Evolutionary conservation across 805 yeast species (phyloP), one percentile per base, ranked within the genome.

Genomic region (Starmerella vaccinii): DNA sequence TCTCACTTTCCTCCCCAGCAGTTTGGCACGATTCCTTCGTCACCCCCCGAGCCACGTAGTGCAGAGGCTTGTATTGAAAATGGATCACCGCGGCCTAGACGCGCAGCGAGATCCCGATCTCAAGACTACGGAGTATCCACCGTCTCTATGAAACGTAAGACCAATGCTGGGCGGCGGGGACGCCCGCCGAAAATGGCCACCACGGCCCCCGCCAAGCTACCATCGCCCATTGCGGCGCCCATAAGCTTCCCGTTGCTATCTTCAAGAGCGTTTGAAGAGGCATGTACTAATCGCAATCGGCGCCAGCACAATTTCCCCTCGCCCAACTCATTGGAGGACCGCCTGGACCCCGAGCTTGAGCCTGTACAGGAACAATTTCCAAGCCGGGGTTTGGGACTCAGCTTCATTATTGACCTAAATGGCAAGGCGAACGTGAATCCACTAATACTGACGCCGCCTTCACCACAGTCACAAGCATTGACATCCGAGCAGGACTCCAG

Each of bases 31-130:
- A 40, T 54, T 8, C 54, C 24, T 10, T 52, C 56, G 3, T 52
- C 56, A 4, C 58, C 58, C 4, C 58, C 58, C 0, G 54, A 52
- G 33, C 45, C 45, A 5, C 18, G 24, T 4, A 41, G 23, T 16
- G 8, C 40, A 3, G 21, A 12, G 6, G 15, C 15, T 0, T 10
- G 32, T 33, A 4, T 19, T 13, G 52, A 49, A n/a, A 33, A 34
- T 6, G 27, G 40, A 6, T 49, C 52, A 13, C 52, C 52, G 18
- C 45, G 43, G 18, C 49, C 52, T 4, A 22, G 22, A 10, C 33
- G 38, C 12, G 38, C 38, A 7, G 38, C 24, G 12, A 9, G 32
- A 13, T 16, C 13, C 23, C 21, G 39, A n/a, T n/a, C n/a, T n/a
- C n/a, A n/a, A n/a, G n/a, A n/a, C n/a, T n/a, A n/a, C n/a, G n/a